These are phyloP conservation scores for Isatis lusitanica DNA, from an alignment of 441 rosid genomes.

Conservation along the genomic window DNA sequence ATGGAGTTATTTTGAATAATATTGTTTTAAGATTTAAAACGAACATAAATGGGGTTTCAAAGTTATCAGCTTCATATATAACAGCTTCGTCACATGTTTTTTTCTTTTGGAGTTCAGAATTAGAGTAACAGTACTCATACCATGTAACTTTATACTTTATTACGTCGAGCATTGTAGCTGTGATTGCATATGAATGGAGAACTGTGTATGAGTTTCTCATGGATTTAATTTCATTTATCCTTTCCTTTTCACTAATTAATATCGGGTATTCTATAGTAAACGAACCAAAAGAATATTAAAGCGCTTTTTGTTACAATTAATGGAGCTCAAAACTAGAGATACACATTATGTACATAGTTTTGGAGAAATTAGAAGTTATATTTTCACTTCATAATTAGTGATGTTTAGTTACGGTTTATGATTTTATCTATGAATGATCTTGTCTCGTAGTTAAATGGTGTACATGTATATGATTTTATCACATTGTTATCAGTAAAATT, in stretches of 20 bases:
- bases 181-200: conserved; percentile 31
- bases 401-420: too few relatives aligned
- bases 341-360: not conserved
- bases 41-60: not conserved
- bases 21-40: not conserved
- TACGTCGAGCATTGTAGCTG: conserved; percentile 22
- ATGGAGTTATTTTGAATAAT: conserved; percentile 10
- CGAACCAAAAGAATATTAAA: not conserved
- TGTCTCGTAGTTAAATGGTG: not conserved
- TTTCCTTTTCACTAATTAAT: not conserved
- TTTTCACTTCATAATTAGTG: not conserved
- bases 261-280: not conserved
- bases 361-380: not conserved
- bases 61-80: conserved; percentile 16
- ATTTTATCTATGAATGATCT: too few relatives aligned
- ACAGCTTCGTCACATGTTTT: not conserved
- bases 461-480: not conserved
- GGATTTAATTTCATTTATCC: not conserved
- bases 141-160: conserved; percentile 13
- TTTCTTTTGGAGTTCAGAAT: not conserved
- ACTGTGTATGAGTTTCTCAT: conserved; percentile 23
- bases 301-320: not conserved
- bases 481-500: not conserved
- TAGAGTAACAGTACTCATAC: conserved; percentile 12
- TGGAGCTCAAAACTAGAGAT: not conserved